Evolutionary conservation across 768 basidiomycete species (phyloP).

Genomic region (Fomitopsis pulvina): DNA sequence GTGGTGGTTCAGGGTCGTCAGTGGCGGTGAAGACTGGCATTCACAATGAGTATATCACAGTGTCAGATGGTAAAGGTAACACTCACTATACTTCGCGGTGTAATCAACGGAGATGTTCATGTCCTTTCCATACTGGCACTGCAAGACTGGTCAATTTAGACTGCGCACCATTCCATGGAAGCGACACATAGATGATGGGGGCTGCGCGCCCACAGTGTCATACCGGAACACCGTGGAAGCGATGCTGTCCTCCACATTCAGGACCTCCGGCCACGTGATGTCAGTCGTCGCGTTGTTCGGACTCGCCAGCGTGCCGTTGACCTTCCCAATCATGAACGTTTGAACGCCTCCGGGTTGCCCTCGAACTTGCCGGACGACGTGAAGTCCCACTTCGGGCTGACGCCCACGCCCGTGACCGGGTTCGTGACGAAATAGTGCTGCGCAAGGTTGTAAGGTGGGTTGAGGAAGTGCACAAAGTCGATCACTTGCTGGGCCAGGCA

Average conservation of each 20-base stretch:
- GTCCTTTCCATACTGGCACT: constrained; percentile 18
- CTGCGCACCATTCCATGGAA: background rate
- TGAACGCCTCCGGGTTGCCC: constrained; percentile 15
- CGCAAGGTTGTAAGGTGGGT: constrained; percentile 17
- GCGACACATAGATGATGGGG: constrained; percentile 21
- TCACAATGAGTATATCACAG: background rate
- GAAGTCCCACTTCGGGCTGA: constrained; percentile 29
- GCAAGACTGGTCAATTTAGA: background rate
- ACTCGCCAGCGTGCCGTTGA: constrained; percentile 19
- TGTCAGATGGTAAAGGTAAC: background rate
- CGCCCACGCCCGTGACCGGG: constrained; percentile 20
- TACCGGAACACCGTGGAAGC: constrained; percentile 23
- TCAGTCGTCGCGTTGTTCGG: constrained; percentile 20
- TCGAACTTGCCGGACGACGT: constrained; percentile 16
- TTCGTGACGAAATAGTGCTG: constrained; percentile 33
- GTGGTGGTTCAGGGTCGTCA: no score
- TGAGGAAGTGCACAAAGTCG: constrained; percentile 9
- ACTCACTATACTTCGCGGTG: constrained; percentile 18
- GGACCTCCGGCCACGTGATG: constrained; percentile 32
- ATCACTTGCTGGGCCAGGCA: constrained; percentile 15
- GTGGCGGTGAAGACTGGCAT: constrained; percentile 14
- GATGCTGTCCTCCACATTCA: constrained; percentile 19
- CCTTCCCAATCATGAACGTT: constrained; percentile 22
- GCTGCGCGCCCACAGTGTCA: constrained; percentile 27
- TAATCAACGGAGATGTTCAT: constrained; percentile 21